Evolutionary conservation across 2,329 filamentous ascomycete species (phyloP).

Genomic region (Onygena corvina): DNA sequence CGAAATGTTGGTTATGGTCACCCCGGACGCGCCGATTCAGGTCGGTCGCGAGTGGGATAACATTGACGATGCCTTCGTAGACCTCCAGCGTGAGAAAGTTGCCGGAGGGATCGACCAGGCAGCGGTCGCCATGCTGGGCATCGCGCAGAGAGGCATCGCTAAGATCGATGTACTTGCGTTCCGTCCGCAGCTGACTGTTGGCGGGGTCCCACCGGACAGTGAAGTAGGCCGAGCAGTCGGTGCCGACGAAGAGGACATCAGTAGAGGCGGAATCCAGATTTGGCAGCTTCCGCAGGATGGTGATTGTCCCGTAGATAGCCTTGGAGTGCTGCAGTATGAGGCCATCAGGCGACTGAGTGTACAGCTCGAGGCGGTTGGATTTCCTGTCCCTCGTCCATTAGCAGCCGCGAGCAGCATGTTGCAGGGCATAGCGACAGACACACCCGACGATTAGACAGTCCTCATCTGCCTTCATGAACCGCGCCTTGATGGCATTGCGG

Average conservation of each 20-base stretch:
- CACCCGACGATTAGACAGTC: conserved; percentile 83
- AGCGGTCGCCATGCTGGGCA: conserved; percentile 70
- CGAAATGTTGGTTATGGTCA: conserved; percentile 22
- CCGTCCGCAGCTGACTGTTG: conserved; percentile 41
- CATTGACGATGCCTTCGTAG: conserved; percentile 55
- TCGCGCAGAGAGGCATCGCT: conserved; percentile 54
- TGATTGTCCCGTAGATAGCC: conserved; percentile 71
- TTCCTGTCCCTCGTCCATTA: conserved; percentile 45
- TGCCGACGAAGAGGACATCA: conserved; percentile 85
- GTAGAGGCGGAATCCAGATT: conserved; percentile 49
- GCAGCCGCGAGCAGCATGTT: background rate
- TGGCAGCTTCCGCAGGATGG: conserved; percentile 68
- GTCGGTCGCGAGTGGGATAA: conserved; percentile 45
- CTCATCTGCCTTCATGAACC: conserved; percentile 59
- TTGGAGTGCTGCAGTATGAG: conserved; percentile 56
- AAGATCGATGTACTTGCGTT: conserved; percentile 49
- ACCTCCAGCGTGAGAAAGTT: conserved; percentile 55
- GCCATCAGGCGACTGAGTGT: conserved; percentile 50
- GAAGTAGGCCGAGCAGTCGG: conserved; percentile 81
- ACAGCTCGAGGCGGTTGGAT: conserved; percentile 76
- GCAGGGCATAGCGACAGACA: conserved; percentile 30
- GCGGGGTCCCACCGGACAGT: conserved; percentile 68
- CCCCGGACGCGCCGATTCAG: conserved; percentile 30
- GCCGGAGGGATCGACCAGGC: conserved; percentile 69
- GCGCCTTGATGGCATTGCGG: conserved; percentile 71